Percentiles rank a stretch among this genome's conserved stretches.
phyloP scores from a whole-genome alignment of 345 rosid genomes.

The Gossypium sturtianum region DNA sequence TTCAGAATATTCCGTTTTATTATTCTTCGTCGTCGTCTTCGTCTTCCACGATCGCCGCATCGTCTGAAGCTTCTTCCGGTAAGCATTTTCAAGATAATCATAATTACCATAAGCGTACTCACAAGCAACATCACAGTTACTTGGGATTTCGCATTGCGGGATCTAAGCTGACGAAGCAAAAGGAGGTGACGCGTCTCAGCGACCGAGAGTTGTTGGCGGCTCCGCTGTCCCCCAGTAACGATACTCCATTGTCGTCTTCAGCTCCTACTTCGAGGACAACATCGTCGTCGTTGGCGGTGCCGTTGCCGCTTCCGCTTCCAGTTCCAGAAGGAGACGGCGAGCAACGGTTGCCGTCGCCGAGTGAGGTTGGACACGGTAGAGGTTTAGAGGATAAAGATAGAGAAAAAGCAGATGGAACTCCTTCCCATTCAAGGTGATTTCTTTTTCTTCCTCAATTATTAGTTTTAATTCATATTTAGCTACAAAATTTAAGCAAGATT shows the following conservation, averaged over 20 bases:
- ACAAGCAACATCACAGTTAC: background rate
- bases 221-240: conserved; percentile 26
- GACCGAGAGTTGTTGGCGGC: conserved; percentile 32
- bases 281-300: conserved; percentile 35
- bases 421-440: conserved; percentile 39
- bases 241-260: conserved; percentile 2
- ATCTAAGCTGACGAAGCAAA: conserved; percentile 45
- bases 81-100: background rate
- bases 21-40: conserved; percentile 16
- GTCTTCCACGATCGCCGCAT: conserved; percentile 18
- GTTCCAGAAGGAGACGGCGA: conserved; percentile 41
- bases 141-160: conserved; percentile 25
- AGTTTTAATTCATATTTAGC: background rate
- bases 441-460: background rate
- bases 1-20: conserved; percentile 42
- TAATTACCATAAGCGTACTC: background rate
- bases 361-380: conserved; percentile 27
- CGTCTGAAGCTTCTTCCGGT: conserved; percentile 23
- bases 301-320: conserved; percentile 59
- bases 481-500: background rate
- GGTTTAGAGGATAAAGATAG: conserved; percentile 28
- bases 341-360: conserved; percentile 30
- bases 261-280: conserved; percentile 14
- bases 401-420: conserved; percentile 30
- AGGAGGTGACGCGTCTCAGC: conserved; percentile 47